Evolutionary conservation across 768 basidiomycete species (phyloP).

Genomic region (Coprinellus micaceus): DNA sequence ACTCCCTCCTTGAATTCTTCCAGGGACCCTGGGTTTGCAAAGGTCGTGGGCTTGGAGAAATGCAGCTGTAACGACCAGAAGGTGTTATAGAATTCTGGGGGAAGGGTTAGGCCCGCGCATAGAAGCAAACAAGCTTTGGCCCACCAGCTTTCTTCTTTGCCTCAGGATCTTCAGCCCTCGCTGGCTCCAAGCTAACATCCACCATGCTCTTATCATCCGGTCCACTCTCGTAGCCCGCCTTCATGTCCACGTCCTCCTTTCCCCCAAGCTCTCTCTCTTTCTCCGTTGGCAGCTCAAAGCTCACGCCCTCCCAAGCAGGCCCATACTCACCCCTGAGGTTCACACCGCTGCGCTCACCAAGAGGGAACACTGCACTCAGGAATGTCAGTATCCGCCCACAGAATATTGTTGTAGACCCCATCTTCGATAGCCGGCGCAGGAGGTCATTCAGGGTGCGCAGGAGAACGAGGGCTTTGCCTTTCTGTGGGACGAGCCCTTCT

Average conservation of each 20-base stretch:
- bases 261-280: constrained; percentile 15
- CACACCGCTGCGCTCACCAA: constrained; percentile 88
- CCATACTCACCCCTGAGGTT: constrained; percentile 88
- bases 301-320: constrained; percentile 69
- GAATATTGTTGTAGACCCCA: constrained; percentile 79
- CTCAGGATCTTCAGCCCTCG: constrained; percentile 16
- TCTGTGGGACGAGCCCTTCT: constrained; percentile 75
- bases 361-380: constrained; percentile 77
- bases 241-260: constrained; percentile 28
- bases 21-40: constrained; percentile 55
- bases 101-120: background rate
- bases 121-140: background rate
- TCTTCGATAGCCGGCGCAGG: constrained; percentile 81
- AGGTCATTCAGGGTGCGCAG: constrained; percentile 86
- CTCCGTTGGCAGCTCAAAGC: constrained; percentile 31
- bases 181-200: constrained; percentile 50
- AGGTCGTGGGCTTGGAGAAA: constrained; percentile 77
- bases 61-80: constrained; percentile 89
- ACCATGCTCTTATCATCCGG: constrained; percentile 41
- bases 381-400: constrained; percentile 88
- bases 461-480: constrained; percentile 83
- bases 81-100: constrained; percentile 71
- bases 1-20: constrained; percentile 67
- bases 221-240: constrained; percentile 18
- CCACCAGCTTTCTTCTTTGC: constrained; percentile 62